Evolutionary conservation across 2,329 filamentous ascomycete genomes (phyloP).

Genomic region (Arthroderma sp.): DNA sequence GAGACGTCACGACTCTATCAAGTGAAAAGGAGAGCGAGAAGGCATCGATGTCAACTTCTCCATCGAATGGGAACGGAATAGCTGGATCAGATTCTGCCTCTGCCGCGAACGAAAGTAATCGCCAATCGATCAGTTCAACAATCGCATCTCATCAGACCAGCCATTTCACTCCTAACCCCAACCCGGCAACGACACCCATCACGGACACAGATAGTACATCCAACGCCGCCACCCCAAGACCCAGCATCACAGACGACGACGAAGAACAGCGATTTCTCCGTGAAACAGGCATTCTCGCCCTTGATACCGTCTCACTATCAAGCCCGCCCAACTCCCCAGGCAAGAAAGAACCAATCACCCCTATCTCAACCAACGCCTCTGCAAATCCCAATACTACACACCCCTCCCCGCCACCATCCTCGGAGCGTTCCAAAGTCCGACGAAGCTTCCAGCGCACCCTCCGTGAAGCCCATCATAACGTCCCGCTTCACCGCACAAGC

Average conservation of each 20-base stretch:
- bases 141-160: neutral
- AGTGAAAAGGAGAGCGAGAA: neutral
- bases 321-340: constrained; percentile 26
- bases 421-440: constrained; percentile 56
- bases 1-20: neutral
- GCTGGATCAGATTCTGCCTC: neutral
- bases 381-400: neutral
- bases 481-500: constrained; percentile 56
- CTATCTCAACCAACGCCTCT: constrained; percentile 24
- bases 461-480: constrained; percentile 57
- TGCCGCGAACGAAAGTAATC: neutral
- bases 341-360: constrained; percentile 29
- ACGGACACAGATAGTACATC: constrained; percentile 12
- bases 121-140: neutral
- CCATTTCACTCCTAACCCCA: neutral
- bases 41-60: neutral
- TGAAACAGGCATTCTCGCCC: constrained; percentile 53
- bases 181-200: constrained; percentile 14
- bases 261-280: constrained; percentile 54
- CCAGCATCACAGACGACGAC: constrained; percentile 44
- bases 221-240: constrained; percentile 23
- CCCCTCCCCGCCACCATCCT: constrained; percentile 29
- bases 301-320: constrained; percentile 20
- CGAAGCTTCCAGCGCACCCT: constrained; percentile 83
- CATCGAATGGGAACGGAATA: neutral